Evolutionary conservation across 257 asterid genomes (phyloP).

Genomic region (Euphrasia confusa): DNA sequence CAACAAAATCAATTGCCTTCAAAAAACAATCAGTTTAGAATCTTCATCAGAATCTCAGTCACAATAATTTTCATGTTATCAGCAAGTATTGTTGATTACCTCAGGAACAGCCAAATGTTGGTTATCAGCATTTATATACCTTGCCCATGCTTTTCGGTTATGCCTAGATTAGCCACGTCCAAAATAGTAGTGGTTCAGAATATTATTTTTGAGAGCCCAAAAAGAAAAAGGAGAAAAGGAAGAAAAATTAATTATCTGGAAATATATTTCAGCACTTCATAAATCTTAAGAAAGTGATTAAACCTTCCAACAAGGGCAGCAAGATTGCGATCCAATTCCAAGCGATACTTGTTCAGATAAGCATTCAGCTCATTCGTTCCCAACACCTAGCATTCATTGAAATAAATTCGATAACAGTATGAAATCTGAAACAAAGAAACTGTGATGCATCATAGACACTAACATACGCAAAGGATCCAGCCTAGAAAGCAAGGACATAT

Average conservation of each 20-base stretch:
- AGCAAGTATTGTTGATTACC: constrained; percentile 34
- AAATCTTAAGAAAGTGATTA: neutral
- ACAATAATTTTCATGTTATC: constrained; percentile 11
- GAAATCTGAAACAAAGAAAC: neutral
- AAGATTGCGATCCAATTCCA: constrained; percentile 68
- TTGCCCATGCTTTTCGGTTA: constrained; percentile 51
- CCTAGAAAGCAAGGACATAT: neutral
- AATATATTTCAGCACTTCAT: neutral
- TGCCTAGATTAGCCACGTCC: constrained; percentile 32
- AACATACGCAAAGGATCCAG: neutral
- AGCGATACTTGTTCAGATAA: constrained; percentile 63
- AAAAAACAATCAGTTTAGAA: neutral
- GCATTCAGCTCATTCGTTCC: constrained; percentile 72
- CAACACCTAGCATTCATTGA: constrained; percentile 43
- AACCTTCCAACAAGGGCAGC: constrained; percentile 80
- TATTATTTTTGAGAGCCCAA: neutral
- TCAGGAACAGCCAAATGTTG: constrained; percentile 73
- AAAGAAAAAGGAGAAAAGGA: neutral
- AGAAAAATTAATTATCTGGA: neutral
- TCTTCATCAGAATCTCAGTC: neutral
- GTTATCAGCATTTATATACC: constrained; percentile 45
- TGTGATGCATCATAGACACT: too few relatives aligned
- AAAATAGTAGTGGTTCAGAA: neutral
- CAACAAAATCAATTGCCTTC: constrained; percentile 94
- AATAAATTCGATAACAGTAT: neutral